A percentile compares a stretch with the other conserved stretches of the same genome.
Evolutionary conservation across 2,329 filamentous ascomycete species (phyloP).

Genomic region (Venturia asperata): DNA sequence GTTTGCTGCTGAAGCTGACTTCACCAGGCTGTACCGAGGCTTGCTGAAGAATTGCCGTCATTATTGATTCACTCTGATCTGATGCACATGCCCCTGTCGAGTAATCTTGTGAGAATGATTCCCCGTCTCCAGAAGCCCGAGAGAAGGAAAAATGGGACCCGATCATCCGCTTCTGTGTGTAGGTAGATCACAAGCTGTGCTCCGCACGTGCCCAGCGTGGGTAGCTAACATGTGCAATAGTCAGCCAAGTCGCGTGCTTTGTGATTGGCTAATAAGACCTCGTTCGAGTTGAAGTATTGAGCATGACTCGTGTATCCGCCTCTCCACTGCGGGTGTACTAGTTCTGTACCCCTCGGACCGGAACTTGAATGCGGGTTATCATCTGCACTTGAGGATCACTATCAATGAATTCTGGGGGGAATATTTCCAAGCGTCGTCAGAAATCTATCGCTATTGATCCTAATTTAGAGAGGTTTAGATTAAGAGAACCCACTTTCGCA

Average conservation of each 20-base stretch:
- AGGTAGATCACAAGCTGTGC: no score
- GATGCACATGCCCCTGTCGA: not conserved
- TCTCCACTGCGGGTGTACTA: no score
- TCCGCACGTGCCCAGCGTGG: not conserved
- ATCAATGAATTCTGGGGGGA: no score
- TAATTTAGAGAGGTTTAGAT: no score
- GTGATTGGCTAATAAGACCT: not conserved
- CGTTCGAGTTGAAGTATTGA: not conserved
- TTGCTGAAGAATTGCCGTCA: not conserved
- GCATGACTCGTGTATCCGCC: no score
- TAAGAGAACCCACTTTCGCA: no score
- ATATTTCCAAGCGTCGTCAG: no score
- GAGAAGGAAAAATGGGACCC: constrained; percentile 3
- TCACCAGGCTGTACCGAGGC: not conserved
- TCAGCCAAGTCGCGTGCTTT: not conserved
- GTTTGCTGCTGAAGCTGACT: not conserved
- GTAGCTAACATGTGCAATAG: not conserved
- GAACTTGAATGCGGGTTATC: no score
- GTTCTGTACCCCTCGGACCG: no score
- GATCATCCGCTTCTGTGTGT: not conserved
- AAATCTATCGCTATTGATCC: no score
- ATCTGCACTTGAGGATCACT: no score
- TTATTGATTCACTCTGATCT: not conserved
- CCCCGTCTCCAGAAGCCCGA: not conserved
- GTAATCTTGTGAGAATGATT: not conserved